Evolutionary conservation across 129 eudicot genomes (phyloP).

Genomic region (Tagetes patula): DNA sequence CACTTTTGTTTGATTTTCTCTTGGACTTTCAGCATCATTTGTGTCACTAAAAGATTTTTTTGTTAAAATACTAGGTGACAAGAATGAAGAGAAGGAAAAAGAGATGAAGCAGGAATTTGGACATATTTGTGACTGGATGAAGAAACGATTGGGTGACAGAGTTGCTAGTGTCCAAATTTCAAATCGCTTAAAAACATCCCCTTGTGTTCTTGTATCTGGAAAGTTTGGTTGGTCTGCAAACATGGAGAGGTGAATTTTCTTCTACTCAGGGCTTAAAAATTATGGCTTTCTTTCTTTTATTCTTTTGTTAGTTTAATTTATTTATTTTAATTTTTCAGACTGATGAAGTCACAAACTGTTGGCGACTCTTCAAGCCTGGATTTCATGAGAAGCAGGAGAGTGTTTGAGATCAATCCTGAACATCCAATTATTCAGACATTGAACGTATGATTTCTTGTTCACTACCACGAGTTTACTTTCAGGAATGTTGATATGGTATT

Average conservation of each 20-base stretch:
- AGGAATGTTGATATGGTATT: neutral
- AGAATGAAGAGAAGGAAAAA: conserved; percentile 63
- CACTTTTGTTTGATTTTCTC: neutral
- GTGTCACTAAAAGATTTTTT: neutral
- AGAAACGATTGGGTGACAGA: conserved; percentile 64
- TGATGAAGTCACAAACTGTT: conserved; percentile 86
- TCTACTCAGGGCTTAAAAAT: neutral
- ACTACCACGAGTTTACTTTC: neutral
- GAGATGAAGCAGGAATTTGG: conserved; percentile 73
- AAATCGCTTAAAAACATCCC: conserved; percentile 78
- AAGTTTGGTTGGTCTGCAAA: conserved; percentile 99
- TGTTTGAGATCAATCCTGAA: conserved; percentile 81
- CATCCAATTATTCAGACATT: conserved; percentile 76
- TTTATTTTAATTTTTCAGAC: conserved; percentile 42
- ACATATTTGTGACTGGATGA: conserved; percentile 44
- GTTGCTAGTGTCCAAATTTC: conserved; percentile 91
- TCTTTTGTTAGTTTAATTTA: conserved; percentile 3
- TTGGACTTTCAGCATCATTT: neutral
- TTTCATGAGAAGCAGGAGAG: conserved; percentile 83
- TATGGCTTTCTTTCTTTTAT: neutral
- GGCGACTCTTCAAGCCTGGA: conserved; percentile 73
- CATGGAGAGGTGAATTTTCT: conserved; percentile 70
- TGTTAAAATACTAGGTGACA: conserved; percentile 33
- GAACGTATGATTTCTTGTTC: conserved; percentile 45
- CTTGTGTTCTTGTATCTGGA: conserved; percentile 88